These are phyloP conservation scores for Russula brevipes DNA, from an alignment of 768 basidiomycete species.

Conservation along the genomic window DNA sequence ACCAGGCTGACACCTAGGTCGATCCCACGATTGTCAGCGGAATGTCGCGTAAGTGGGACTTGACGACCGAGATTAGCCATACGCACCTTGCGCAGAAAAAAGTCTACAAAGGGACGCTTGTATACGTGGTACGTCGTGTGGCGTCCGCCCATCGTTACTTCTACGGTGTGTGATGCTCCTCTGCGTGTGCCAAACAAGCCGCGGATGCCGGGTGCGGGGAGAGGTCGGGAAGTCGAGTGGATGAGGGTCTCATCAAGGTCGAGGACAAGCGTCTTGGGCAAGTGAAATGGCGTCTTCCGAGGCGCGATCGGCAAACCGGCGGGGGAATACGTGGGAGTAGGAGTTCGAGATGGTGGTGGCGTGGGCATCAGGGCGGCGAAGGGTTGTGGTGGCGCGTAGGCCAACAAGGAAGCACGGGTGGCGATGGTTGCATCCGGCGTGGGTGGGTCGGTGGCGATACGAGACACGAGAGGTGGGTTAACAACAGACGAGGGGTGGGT, in stretches of 20 bases:
- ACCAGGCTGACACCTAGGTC: conserved; percentile 92
- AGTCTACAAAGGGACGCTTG: conserved; percentile 96
- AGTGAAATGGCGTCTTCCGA: conserved; percentile 67
- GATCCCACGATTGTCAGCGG: not conserved
- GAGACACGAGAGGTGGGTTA: not conserved
- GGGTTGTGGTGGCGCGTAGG: not conserved
- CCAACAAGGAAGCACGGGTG: not conserved
- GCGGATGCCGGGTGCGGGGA: conserved; percentile 45
- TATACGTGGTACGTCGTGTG: conserved; percentile 97
- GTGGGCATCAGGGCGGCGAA: conserved; percentile 16
- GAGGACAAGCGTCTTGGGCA: conserved; percentile 91
- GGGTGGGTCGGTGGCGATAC: conserved; percentile 7
- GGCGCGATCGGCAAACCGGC: conserved; percentile 47
- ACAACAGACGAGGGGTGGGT: not conserved
- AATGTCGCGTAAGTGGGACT: too few species aligned
- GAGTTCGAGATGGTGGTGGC: conserved; percentile 26
- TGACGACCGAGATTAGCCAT: not conserved
- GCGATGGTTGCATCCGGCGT: not conserved
- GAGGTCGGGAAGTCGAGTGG: conserved; percentile 87
- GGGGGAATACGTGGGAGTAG: conserved; percentile 31
- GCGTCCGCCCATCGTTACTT: conserved; percentile 83
- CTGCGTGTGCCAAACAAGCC: conserved; percentile 47
- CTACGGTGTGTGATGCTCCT: conserved; percentile 79
- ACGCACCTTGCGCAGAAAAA: conserved; percentile 80
- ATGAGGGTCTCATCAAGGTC: conserved; percentile 98